Base-by-base conservation (phyloP, 371 early-diverging fungal genomes). In the Mucor indicus region DNA sequence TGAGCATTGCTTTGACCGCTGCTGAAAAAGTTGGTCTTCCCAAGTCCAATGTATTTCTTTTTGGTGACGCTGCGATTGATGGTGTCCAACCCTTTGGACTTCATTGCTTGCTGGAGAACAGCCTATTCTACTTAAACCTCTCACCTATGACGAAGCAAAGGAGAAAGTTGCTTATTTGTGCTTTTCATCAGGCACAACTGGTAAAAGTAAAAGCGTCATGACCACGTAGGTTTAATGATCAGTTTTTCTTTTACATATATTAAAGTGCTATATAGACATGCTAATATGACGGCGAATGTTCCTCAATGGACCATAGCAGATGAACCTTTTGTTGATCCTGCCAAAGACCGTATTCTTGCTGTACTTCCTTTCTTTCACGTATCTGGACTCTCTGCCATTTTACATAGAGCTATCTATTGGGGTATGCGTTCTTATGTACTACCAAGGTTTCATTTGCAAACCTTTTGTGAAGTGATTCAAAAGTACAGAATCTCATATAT, bases 301-400 rank as follows among this genome's bases (percentile, higher is more conserved):
- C 57, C 62, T 15, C 93, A 93, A 57, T 52, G 51, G 24, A 31
- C 44, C 29, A 37, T 61, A 2, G 13, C 62, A 11, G 82, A 69
- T 5, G 31, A 48, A 5, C 22, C 33, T 4, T 23, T 44, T 32
- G 36, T 68, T 39, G 44, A 66, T 25, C 20, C 33, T 3, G 51
- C 44, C 5, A 19, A 19, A 15, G 58, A 58, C 17, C 43, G 53
- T 21, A 58, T 58, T 44, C 43, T 87, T 32, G 87, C 78, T 3
- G 70, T 86, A n/a, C 70, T 91, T 38, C 92, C 92, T 2, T 82
- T 87, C 48, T 93, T 81, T 67, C 93, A 93, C 51, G 79, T 88
- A 38, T 69, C 59, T 41, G 70, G 65, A 7, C 48, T 71, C 13
- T 56, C 48, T 29, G 33, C 40, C 20, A 45, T 67, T 19, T 24